Conservation (phyloP, 768 basidiomycete genomes). For the Amanita muscaria region DNA sequence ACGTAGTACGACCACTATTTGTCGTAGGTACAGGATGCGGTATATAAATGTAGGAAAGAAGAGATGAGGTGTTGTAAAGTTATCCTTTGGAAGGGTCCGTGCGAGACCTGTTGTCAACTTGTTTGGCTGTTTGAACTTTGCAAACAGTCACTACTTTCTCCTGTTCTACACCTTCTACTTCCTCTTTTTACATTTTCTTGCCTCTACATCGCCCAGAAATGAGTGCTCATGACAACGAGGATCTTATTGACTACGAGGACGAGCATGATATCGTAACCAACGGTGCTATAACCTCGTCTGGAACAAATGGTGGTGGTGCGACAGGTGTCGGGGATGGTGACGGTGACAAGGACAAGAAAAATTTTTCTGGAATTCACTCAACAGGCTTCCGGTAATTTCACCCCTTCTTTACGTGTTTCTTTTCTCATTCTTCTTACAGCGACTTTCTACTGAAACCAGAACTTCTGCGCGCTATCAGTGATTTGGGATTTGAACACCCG, state of each 20-base stretch:
- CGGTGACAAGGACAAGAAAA: conserved; percentile 88
- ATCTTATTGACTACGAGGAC: conserved; percentile 92
- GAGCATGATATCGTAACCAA: conserved; percentile 72
- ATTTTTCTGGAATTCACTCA: conserved; percentile 99
- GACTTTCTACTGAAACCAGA: conserved; percentile 99
- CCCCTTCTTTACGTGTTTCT: conserved; percentile 1
- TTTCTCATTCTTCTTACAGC: conserved; percentile 33
- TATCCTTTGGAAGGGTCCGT: conserved; percentile 23
- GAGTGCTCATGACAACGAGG: conserved; percentile 83
- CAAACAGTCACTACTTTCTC: conserved; percentile 14
- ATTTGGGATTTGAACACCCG: conserved; percentile 99
- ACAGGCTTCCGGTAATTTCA: conserved; percentile 87
- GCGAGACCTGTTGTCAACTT: conserved; percentile 25
- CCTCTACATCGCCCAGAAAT: conserved; percentile 29
- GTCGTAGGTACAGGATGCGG: too few species aligned
- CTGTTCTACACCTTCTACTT: conserved; percentile 18
- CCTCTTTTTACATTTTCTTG: conserved; percentile 9
- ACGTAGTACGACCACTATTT: too few species aligned
- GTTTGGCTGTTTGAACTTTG: conserved; percentile 26
- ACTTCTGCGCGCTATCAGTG: conserved; percentile 92
- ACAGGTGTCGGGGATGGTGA: conserved; percentile 41
- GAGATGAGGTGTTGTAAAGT: too few species aligned
- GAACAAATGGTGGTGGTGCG: conserved; percentile 40
- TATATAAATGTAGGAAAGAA: too few species aligned
- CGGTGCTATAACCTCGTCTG: conserved; percentile 36